Conservation (phyloP, 2,329 filamentous ascomycete genomes). For the Colletotrichum acutatum region DNA sequence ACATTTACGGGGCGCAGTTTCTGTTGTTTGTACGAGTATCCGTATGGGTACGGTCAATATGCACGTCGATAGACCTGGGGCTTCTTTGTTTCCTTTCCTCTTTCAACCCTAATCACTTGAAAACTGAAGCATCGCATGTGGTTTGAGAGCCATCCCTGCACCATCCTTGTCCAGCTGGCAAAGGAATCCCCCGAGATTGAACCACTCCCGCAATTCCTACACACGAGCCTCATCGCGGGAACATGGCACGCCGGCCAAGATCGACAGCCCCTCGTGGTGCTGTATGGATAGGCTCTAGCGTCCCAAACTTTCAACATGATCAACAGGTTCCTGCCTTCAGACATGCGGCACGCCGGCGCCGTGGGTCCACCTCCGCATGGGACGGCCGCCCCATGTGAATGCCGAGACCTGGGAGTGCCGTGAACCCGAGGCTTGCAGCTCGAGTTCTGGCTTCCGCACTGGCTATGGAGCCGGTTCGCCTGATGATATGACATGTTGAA, state of each 20-base stretch:
- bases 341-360: not conserved
- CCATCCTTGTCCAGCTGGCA: conserved; percentile 22
- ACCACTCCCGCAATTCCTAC: not conserved
- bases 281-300: too few species aligned
- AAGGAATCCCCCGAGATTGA: conserved; percentile 12
- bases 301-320: not conserved
- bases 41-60: not conserved
- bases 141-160: not conserved
- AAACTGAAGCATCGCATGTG: not conserved
- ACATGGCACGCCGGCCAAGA: not conserved
- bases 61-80: not conserved
- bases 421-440: not conserved
- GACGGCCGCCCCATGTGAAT: not conserved
- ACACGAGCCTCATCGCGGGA: not conserved
- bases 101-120: not conserved
- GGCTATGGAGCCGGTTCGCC: not conserved
- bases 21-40: not conserved
- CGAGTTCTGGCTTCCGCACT: not conserved
- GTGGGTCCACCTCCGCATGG: not conserved
- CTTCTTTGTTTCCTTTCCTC: not conserved
- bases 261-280: not conserved
- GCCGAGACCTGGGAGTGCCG: not conserved
- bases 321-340: not conserved
- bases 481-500: not conserved
- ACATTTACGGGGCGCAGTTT: not conserved